These are phyloP conservation scores for Ustulina deusta DNA, from an alignment of 2,329 filamentous ascomycete species.

Conservation along the genomic window DNA sequence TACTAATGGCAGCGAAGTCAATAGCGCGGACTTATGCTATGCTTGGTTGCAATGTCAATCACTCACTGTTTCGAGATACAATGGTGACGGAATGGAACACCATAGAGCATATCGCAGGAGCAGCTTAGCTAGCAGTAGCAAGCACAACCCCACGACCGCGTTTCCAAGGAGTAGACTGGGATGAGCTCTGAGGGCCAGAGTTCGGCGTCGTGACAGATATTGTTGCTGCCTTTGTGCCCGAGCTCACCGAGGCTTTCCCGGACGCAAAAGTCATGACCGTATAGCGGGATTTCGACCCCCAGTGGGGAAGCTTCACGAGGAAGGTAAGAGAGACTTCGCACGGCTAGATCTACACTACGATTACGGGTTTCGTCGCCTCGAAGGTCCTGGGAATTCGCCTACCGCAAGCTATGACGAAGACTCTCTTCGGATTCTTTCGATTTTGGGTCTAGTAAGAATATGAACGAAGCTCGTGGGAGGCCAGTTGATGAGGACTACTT, in stretches of 20 bases:
- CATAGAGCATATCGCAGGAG: slow-evolving; percentile 35
- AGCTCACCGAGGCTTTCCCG: slow-evolving; percentile 43
- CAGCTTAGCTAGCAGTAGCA: slow-evolving; percentile 17
- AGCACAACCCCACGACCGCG: slow-evolving; percentile 14
- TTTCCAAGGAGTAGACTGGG: slow-evolving; percentile 30
- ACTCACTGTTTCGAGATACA: slow-evolving; percentile 17
- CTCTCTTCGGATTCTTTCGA: slow-evolving; percentile 29
- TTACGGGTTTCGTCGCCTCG: slow-evolving; percentile 15
- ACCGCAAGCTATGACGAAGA: slow-evolving; percentile 21
- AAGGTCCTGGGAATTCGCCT: slow-evolving; percentile 21
- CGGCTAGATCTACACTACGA: neutral
- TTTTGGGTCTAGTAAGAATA: slow-evolving; percentile 7
- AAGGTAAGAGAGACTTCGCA: slow-evolving; percentile 6
- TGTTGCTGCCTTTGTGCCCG: slow-evolving; percentile 35
- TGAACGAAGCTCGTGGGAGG: slow-evolving; percentile 1
- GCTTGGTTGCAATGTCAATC: slow-evolving; percentile 38
- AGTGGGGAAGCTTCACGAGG: slow-evolving; percentile 41
- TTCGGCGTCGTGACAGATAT: slow-evolving; percentile 44
- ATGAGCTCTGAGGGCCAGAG: slow-evolving; percentile 21
- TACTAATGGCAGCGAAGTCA: slow-evolving; percentile 38
- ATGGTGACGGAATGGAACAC: slow-evolving; percentile 27
- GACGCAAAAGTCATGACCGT: slow-evolving; percentile 44
- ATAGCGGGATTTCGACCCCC: slow-evolving; percentile 43
- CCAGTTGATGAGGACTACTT: slow-evolving; percentile 29
- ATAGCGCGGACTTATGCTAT: slow-evolving; percentile 39